These are phyloP conservation scores for Fraxinus platypoda DNA, from an alignment of 305 asterid genomes.

Conservation along the genomic window DNA sequence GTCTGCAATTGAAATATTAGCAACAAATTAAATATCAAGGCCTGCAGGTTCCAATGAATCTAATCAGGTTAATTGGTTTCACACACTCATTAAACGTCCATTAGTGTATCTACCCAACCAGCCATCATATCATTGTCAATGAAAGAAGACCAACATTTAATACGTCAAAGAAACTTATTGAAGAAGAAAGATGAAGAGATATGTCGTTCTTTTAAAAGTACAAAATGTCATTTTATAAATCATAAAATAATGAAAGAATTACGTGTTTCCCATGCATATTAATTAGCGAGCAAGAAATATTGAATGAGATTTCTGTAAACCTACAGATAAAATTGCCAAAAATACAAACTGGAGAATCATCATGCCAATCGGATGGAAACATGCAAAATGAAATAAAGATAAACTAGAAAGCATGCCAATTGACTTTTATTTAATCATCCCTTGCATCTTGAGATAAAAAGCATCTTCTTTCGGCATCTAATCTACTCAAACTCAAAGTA, in stretches of 20 bases:
- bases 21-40: conserved; percentile 16
- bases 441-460: not conserved
- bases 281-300: not conserved
- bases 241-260: not conserved
- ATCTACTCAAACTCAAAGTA: not conserved
- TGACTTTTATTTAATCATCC: not conserved
- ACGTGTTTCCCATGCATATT: not conserved
- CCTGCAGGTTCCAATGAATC: not conserved
- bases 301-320: not conserved
- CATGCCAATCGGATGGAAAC: not conserved
- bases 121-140: not conserved
- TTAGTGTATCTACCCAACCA: not conserved
- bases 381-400: not conserved
- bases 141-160: not conserved
- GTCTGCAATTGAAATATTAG: conserved; percentile 48
- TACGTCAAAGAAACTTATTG: not conserved
- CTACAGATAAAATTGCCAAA: not conserved
- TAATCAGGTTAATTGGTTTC: not conserved
- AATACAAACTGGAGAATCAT: not conserved
- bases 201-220: not conserved
- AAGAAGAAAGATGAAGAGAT: not conserved
- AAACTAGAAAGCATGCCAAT: not conserved
- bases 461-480: not conserved
- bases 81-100: not conserved
- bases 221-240: not conserved